phyloP scores from a whole-genome alignment of 148 eudicot species.

The Camellia lanceoleosa region DNA sequence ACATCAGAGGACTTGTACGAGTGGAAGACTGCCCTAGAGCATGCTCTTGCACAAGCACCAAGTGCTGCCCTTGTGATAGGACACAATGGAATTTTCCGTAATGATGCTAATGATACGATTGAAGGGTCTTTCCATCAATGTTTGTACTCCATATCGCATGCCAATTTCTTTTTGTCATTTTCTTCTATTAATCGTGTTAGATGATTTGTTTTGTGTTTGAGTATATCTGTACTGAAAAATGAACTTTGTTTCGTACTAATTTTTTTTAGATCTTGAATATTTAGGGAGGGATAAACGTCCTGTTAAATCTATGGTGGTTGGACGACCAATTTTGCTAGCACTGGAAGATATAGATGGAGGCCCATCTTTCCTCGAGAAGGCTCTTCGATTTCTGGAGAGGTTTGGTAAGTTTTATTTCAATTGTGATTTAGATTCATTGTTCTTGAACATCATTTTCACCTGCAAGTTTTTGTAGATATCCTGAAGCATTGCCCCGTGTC shows the following conservation, averaged over 20 bases:
- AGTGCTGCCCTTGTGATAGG: constrained; percentile 99
- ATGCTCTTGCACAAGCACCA: constrained; percentile 98
- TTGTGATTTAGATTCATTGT: background rate
- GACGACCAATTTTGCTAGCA: constrained; percentile 95
- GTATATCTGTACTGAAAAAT: background rate
- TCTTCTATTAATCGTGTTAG: background rate
- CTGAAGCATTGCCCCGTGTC: constrained; percentile 10
- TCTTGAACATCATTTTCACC: background rate
- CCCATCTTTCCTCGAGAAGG: constrained; percentile 97
- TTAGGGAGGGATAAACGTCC: constrained; percentile 95
- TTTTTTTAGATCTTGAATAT: constrained; percentile 1
- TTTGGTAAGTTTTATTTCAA: constrained; percentile 47
- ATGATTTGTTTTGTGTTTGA: background rate
- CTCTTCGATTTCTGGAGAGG: constrained; percentile 89
- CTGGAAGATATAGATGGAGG: constrained; percentile 99
- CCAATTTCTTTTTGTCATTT: constrained; percentile 10
- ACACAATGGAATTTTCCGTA: constrained; percentile 93
- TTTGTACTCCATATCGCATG: constrained; percentile 30
- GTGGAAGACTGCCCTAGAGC: constrained; percentile 95
- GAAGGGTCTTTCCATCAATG: constrained; percentile 92
- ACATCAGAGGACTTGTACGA: constrained; percentile 89
- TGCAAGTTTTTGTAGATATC: background rate
- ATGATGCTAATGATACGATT: constrained; percentile 64
- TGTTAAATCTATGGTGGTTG: constrained; percentile 94
- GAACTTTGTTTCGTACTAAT: constrained; percentile 3